These are phyloP conservation scores for Colletotrichum paranaense DNA, from an alignment of 2,329 filamentous ascomycete genomes.

Conservation along the genomic window DNA sequence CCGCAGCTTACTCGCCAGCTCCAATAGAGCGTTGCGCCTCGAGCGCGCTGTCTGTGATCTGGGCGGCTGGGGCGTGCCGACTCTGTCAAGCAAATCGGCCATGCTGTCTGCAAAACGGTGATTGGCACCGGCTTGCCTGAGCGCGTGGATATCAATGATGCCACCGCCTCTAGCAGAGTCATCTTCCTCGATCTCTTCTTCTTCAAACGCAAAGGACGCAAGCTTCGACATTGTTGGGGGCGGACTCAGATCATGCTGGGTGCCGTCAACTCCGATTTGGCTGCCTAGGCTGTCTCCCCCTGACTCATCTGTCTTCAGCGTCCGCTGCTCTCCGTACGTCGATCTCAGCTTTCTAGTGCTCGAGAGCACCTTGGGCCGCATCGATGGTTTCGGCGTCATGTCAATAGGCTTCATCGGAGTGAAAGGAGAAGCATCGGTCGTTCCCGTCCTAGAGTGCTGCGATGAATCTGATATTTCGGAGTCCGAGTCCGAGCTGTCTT, in stretches of 20 bases:
- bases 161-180: conserved; percentile 55
- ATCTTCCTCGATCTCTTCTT: conserved; percentile 57
- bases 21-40: conserved; percentile 68
- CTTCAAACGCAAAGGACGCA: conserved; percentile 46
- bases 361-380: conserved; percentile 16
- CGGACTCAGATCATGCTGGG: conserved; percentile 32
- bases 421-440: neutral
- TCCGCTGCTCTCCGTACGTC: conserved; percentile 40
- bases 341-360: conserved; percentile 28
- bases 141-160: conserved; percentile 73
- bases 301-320: conserved; percentile 47
- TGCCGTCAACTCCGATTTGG: conserved; percentile 39
- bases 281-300: conserved; percentile 37
- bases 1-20: conserved; percentile 69
- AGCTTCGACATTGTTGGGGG: conserved; percentile 29
- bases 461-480: conserved; percentile 16
- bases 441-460: neutral
- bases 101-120: conserved; percentile 74
- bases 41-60: conserved; percentile 58
- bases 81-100: conserved; percentile 71
- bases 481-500: conserved; percentile 28
- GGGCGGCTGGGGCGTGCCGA: conserved; percentile 63
- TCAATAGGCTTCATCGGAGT: conserved; percentile 14
- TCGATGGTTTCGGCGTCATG: conserved; percentile 13
- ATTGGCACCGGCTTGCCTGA: conserved; percentile 74